Evolutionary conservation across 805 yeast genomes (phyloP).

Genomic region (Wickerhamiella australiensis): DNA sequence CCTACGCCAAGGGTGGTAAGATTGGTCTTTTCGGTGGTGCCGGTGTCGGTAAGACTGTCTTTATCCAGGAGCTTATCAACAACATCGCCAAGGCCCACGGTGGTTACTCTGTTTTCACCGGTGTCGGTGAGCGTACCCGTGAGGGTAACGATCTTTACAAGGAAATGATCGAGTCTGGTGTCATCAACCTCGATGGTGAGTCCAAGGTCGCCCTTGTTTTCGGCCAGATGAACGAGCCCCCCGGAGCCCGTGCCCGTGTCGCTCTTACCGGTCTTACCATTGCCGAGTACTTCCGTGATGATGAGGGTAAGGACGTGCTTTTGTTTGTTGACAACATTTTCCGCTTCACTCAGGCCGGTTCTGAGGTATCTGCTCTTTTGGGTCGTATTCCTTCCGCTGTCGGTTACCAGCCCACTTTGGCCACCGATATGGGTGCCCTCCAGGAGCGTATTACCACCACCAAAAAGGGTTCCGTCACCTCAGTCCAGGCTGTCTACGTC

Average conservation of each 20-base stretch:
- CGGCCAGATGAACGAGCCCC: conserved; percentile 99
- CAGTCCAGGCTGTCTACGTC: conserved; percentile 99
- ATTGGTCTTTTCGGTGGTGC: conserved; percentile 99
- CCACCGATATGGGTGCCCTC: conserved; percentile 99
- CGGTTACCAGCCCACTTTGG: conserved; percentile 99
- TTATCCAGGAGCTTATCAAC: conserved; percentile 98
- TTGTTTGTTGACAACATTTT: conserved; percentile 98
- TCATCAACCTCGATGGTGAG: conserved; percentile 98
- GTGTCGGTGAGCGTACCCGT: conserved; percentile 99
- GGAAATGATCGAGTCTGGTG: conserved; percentile 99
- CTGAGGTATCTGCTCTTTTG: conserved; percentile 97
- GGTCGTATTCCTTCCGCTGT: conserved; percentile 99
- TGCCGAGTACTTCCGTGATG: conserved; percentile 99
- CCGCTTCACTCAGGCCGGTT: conserved; percentile 99
- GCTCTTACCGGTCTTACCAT: conserved; percentile 99
- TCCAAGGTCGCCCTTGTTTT: conserved; percentile 98
- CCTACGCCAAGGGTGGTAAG: conserved; percentile 99
- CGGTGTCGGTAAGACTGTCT: conserved; percentile 99
- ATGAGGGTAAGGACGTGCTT: conserved; percentile 99
- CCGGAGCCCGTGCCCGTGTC: conserved; percentile 99
- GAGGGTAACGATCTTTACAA: conserved; percentile 99
- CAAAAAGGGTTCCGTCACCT: conserved; percentile 98
- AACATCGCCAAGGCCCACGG: conserved; percentile 99
- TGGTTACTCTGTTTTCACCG: conserved; percentile 99
- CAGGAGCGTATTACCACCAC: conserved; percentile 99